Conservation (phyloP, 176 grass and related monocot species). For the Oropetium thomaeum region DNA sequence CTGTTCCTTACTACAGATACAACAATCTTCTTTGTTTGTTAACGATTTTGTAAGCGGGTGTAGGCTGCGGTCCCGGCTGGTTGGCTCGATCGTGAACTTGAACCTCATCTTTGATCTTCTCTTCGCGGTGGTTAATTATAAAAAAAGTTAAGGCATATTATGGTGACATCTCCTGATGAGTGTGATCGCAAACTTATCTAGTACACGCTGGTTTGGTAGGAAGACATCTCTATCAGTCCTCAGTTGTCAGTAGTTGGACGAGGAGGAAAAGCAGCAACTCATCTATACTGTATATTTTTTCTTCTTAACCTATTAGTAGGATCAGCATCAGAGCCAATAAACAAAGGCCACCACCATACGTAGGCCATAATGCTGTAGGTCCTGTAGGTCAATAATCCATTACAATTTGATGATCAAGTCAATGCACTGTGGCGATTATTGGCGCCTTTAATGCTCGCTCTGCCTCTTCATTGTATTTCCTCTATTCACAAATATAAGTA, state of each 20-base stretch:
- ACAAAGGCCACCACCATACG: background rate
- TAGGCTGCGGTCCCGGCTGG: background rate
- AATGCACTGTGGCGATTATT: background rate
- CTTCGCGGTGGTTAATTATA: background rate
- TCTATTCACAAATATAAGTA: too few relatives aligned
- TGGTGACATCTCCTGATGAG: background rate
- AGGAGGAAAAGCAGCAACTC: background rate
- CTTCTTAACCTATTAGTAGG: background rate
- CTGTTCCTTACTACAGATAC: background rate
- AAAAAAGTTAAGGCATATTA: background rate
- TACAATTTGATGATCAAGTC: background rate
- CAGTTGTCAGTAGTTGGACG: background rate
- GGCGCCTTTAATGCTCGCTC: background rate
- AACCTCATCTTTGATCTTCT: background rate
- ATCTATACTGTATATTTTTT: background rate
- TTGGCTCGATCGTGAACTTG: background rate
- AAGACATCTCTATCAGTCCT: background rate
- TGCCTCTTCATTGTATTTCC: too few relatives aligned
- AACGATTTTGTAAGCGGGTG: background rate
- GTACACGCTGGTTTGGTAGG: background rate
- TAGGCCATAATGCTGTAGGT: background rate
- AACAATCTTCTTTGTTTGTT: background rate
- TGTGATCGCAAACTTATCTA: background rate
- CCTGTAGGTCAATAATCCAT: too few relatives aligned
- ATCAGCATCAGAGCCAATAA: background rate